Evolutionary conservation across 257 asterid species (phyloP), one percentile per base, ranked within the genome.

Genomic region (Cruciata laevipes): DNA sequence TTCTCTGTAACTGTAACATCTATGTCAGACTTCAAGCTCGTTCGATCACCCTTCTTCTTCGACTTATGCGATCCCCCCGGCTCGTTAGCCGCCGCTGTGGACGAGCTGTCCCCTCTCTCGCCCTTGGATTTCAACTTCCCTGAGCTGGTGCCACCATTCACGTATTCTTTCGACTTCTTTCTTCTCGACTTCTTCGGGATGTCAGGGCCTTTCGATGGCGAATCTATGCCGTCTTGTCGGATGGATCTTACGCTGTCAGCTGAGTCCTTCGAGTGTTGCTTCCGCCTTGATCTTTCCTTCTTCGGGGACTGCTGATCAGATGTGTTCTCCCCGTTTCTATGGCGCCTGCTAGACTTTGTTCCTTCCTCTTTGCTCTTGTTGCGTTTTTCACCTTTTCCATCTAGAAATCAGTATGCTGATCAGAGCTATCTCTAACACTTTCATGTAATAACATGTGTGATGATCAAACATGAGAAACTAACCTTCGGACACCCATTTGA

Each of bases 401-500:
- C 79, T 75, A 27, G 61, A 7, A 55, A 7, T 51, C 55, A 17
- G 55, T 17, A 5, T 47, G 16, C 55, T 47, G 7, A 16, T 47
- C 55, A 47, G 20, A 47, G 20, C 4, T 42, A 42, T 12, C 0
- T 42, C 18, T 47, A 7, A 47, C 20, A 14, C 18, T 42, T 47
- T 47, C 2, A 21, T 47, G 20, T 42, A 17, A 47, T 47, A 14
- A 47, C 55, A 47, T 47, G 1, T 17, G 5, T 10, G 3, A 9
- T 42, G 16, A 42, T 42, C 13, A 13, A 42, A 37, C 42, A 3
- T 42, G 51, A 3, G 18, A 17, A 16, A 67, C 63, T 20, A 63
- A 90, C 97, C 97, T 91, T 86, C 94, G 68, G 94, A 86, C 73
- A 82, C 89, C 95, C 96, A 88, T 83, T 90, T 81, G 66, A 86